These are phyloP conservation scores for Hymenoscyphus fructigenus DNA, from an alignment of 2,329 filamentous ascomycete genomes.

Conservation along the genomic window DNA sequence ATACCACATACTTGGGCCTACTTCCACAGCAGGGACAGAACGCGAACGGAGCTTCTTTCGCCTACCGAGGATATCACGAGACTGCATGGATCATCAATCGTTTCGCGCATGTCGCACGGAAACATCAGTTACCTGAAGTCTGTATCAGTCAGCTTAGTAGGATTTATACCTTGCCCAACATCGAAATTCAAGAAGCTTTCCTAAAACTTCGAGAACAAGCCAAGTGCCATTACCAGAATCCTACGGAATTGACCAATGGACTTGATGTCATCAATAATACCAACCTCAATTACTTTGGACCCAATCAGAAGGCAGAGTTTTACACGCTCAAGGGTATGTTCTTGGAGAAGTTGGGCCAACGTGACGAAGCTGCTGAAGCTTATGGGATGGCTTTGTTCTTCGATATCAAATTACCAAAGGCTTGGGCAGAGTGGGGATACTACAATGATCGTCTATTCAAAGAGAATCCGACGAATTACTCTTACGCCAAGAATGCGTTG, in stretches of 20 bases:
- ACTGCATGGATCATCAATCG: slow-evolving; percentile 99
- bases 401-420: slow-evolving; percentile 91
- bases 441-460: slow-evolving; percentile 98
- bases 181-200: slow-evolving; percentile 99
- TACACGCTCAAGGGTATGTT: slow-evolving; percentile 99
- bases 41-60: slow-evolving; percentile 86
- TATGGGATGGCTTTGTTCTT: slow-evolving; percentile 96
- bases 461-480: slow-evolving; percentile 77
- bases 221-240: slow-evolving; percentile 97
- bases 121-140: slow-evolving; percentile 94
- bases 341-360: slow-evolving; percentile 86
- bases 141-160: slow-evolving; percentile 96
- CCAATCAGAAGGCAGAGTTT: slow-evolving; percentile 96
- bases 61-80: slow-evolving; percentile 96
- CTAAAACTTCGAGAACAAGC: slow-evolving; percentile 97
- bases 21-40: slow-evolving; percentile 79
- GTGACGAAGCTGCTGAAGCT: slow-evolving; percentile 87
- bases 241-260: slow-evolving; percentile 85
- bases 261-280: slow-evolving; percentile 99
- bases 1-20: slow-evolving; percentile 84
- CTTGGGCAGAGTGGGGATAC: slow-evolving; percentile 98
- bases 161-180: slow-evolving; percentile 98
- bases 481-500: slow-evolving; percentile 83
- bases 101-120: slow-evolving; percentile 95
- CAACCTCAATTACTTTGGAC: slow-evolving; percentile 96